A percentile compares a stretch with the other conserved stretches of the same genome.
These are phyloP conservation scores for Beta macrorhiza DNA, from an alignment of 179 eudicot species.

Conservation along the genomic window DNA sequence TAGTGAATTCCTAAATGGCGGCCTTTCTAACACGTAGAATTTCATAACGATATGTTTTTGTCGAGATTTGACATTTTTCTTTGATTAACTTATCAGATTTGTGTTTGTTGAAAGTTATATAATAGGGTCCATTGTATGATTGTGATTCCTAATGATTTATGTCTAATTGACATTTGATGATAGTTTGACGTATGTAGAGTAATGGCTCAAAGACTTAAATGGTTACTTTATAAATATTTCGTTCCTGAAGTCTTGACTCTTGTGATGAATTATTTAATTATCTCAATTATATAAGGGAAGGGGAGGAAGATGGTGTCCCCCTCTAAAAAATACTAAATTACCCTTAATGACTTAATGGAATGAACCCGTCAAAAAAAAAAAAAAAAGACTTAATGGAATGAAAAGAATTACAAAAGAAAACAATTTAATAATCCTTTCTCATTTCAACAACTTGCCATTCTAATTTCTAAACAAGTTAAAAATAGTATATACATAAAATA, in stretches of 20 bases:
- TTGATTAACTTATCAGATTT: background rate
- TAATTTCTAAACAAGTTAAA: too few species aligned
- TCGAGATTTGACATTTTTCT: conserved; percentile 1
- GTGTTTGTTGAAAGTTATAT: conserved; percentile 13
- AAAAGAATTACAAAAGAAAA: too few species aligned
- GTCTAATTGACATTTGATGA: conserved; percentile 1
- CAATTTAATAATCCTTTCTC: too few species aligned
- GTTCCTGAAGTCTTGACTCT: background rate
- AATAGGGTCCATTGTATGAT: conserved; percentile 13
- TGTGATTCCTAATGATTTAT: background rate
- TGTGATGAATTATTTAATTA: conserved; percentile 8
- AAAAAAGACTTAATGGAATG: too few species aligned
- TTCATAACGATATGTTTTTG: background rate
- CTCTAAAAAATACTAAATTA: too few species aligned
- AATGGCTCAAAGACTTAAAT: background rate
- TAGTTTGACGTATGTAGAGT: background rate
- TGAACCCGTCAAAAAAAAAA: too few species aligned
- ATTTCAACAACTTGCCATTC: too few species aligned
- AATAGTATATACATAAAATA: too few species aligned
- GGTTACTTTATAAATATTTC: background rate
- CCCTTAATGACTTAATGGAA: too few species aligned
- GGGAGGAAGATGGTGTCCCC: too few species aligned
- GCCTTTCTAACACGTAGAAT: conserved; percentile 11
- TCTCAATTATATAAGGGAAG: too few species aligned
- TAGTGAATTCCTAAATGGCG: conserved; percentile 19